Evolutionary conservation across 2,329 filamentous ascomycete genomes (phyloP).

Genomic region (Beauveria brongniartii): DNA sequence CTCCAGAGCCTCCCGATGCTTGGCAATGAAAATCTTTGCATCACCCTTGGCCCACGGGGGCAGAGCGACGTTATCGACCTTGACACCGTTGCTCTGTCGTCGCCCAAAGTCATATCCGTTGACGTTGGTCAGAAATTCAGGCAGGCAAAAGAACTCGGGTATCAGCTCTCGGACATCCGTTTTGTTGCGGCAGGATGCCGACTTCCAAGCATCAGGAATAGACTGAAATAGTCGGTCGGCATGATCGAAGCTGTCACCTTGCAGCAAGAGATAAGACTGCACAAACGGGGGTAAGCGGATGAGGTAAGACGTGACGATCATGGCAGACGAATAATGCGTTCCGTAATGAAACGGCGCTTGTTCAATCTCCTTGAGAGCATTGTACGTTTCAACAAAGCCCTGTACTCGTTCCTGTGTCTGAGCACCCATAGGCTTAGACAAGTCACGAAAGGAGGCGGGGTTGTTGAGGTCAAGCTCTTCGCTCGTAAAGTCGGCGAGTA

Average conservation of each 20-base stretch:
- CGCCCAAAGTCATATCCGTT: constrained; percentile 92
- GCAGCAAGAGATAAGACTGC: constrained; percentile 85
- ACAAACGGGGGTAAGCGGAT: constrained; percentile 95
- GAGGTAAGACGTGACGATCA: constrained; percentile 95
- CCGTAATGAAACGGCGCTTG: constrained; percentile 95
- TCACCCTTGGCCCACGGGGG: constrained; percentile 97
- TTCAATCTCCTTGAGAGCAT: constrained; percentile 82
- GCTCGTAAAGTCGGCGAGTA: constrained; percentile 91
- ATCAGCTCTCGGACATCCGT: constrained; percentile 91
- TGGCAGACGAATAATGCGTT: constrained; percentile 96
- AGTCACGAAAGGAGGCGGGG: constrained; percentile 77
- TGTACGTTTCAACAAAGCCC: constrained; percentile 77
- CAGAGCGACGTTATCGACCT: constrained; percentile 79
- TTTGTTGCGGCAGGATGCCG: constrained; percentile 82
- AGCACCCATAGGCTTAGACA: constrained; percentile 94
- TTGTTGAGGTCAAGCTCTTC: constrained; percentile 83
- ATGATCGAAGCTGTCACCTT: constrained; percentile 95
- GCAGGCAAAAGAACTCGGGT: constrained; percentile 94
- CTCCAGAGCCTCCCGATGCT: constrained; percentile 91
- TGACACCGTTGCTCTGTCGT: constrained; percentile 69
- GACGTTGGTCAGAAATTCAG: constrained; percentile 88
- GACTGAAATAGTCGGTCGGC: constrained; percentile 94
- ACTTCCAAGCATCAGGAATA: constrained; percentile 82
- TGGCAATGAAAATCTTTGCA: constrained; percentile 88
- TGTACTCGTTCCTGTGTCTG: constrained; percentile 69